Base-by-base conservation (phyloP, 371 early-diverging fungal genomes). In the Saksenaea vasiformis region DNA sequence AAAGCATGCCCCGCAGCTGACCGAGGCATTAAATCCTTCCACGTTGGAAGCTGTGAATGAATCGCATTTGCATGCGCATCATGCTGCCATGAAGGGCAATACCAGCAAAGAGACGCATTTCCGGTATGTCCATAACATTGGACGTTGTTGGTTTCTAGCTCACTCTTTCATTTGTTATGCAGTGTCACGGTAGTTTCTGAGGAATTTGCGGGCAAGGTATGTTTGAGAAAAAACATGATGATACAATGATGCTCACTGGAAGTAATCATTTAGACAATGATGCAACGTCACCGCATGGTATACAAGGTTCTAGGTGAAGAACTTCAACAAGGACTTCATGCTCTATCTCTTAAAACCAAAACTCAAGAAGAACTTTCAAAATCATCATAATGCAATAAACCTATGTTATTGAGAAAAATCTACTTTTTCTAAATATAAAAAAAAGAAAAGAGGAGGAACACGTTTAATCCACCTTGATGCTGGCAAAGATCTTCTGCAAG, bases 401-500 rank as follows among this genome's bases (percentile, higher is more conserved):
- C 39, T 39, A 19, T 47, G 51, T 47, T 47, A 47, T 47, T 22
- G 51, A 47, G 27, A 47, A 47, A 47, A 47, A 1, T 22, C 24
- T 47, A 17, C 24, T 22, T 22, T 47, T 47, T 47, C 51, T 47
- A 47, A 47, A 47, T n/a, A n/a, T 39, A 14, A 14, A 39, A 10
- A 10, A 3, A 7, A 10, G 11, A 47, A 47, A 5, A 10, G 24
- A 5, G 51, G 22, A 47, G 11, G 22, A n/a, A 26, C n/a, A n/a
- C n/a, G 27, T 60, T 64, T 83, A 90, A 68, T 91, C 90, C 10
- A 93, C 90, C 78, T 93, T 95, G 74, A 94, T 95, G 44, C 91
- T 85, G 53, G 82, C 80, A 76, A 91, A 94, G 60, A 95, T 94
- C 65, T 83, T 90, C 54, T 89, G 85, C 56, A 95, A 87, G 76